These are phyloP conservation scores for Hypoxylon rubiginosum DNA, from an alignment of 2,329 filamentous ascomycete species.

Conservation along the genomic window DNA sequence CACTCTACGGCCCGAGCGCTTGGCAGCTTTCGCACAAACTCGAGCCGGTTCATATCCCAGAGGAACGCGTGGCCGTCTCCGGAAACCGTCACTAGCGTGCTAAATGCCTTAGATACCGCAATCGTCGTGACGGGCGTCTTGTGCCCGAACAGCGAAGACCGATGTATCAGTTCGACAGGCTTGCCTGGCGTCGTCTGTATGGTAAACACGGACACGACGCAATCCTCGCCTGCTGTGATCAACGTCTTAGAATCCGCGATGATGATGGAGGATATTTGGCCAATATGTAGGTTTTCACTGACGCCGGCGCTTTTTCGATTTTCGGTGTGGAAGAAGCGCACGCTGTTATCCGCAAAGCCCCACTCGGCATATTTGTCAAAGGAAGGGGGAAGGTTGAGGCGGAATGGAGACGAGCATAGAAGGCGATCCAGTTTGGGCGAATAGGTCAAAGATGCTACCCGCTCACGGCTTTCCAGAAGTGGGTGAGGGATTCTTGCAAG, in stretches of 20 bases:
- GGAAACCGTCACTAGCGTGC: slow-evolving; percentile 86
- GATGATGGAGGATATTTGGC: slow-evolving; percentile 84
- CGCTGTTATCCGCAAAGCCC: slow-evolving; percentile 93
- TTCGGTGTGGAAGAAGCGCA: slow-evolving; percentile 90
- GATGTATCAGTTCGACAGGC: slow-evolving; percentile 81
- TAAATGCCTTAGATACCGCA: slow-evolving; percentile 88
- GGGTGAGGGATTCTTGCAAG: slow-evolving; percentile 84
- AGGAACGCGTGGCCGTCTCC: slow-evolving; percentile 85
- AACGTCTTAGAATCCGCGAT: slow-evolving; percentile 93
- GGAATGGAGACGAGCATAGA: slow-evolving; percentile 85
- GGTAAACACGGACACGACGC: slow-evolving; percentile 87
- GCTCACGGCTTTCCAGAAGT: slow-evolving; percentile 81
- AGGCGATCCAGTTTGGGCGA: slow-evolving; percentile 85
- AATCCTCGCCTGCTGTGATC: slow-evolving; percentile 92
- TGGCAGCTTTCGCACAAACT: slow-evolving; percentile 83
- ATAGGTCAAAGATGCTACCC: slow-evolving; percentile 83
- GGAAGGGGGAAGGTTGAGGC: slow-evolving; percentile 85
- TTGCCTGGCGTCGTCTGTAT: slow-evolving; percentile 74
- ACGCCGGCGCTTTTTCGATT: slow-evolving; percentile 85
- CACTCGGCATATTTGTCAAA: slow-evolving; percentile 96
- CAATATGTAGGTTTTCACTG: slow-evolving; percentile 93
- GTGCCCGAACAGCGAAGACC: slow-evolving; percentile 90
- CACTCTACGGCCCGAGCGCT: slow-evolving; percentile 73
- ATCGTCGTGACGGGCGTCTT: slow-evolving; percentile 85
- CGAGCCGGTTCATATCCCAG: slow-evolving; percentile 93